Evolutionary conservation across 306 rosid genomes (phyloP), one percentile per base, ranked within the genome.

Genomic region (Begonia fuchsioides): DNA sequence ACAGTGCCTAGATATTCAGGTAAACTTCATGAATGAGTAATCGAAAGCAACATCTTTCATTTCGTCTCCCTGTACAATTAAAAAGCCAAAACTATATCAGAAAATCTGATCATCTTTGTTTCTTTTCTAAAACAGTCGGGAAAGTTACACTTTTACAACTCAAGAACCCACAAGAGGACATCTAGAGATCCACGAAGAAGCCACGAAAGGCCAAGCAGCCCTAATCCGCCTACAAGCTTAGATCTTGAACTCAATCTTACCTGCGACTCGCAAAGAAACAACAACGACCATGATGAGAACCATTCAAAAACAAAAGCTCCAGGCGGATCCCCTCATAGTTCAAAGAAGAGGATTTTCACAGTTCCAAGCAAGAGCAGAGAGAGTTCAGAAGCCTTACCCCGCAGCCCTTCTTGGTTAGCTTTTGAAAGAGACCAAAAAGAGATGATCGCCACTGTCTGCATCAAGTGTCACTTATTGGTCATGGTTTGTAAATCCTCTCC

Each of bases 361-460:
- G 57, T 60, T 26, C 35, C 7, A 26, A 26, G 35, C 35, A 26
- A 26, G 35, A 26, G 7, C 7, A 26, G 35, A 5, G 35, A 26
- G 35, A 26, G 35, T 26, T 26, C 35, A 26, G 35, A 26, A 1
- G 64, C 57, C 40, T 13, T 14, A 44, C 57, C 26, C 43, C 54
- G 61, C 43, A 15, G 67, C 50, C 72, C 76, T 4, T 65, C 86
- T 39, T 71, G 87, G 68, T 52, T 70, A 65, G 65, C 43, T 32
- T 45, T 44, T 17, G 61, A 56, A 19, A 67, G 68, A 47, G 76
- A 68, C 18, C 59, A 62, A 38, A 76, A 68, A 44, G 94, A 85
- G 59, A 90, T 90, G 96, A 79, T 82, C 16, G 92, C 98, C 5
- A 75, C 85, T n/a, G 98, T 90, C 50, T 90, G 98, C 81, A 69